These are phyloP conservation scores for Phaffia rhodozyma DNA, from an alignment of 1,284 basidiomycete genomes.

Conservation along the genomic window DNA sequence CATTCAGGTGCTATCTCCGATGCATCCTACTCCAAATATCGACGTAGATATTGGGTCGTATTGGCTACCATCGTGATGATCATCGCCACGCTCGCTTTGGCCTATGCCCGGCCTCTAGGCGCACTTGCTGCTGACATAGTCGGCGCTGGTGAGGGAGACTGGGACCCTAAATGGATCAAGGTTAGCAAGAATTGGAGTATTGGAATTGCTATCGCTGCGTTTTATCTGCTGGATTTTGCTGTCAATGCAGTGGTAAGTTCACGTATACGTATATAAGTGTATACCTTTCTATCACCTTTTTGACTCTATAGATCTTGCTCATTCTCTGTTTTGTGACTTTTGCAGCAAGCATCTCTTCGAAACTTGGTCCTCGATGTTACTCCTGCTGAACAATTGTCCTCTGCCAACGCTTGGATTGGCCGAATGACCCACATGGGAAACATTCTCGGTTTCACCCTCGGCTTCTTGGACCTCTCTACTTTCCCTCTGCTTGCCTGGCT, in stretches of 20 bases:
- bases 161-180: slow-evolving; percentile 65
- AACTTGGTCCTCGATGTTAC: slow-evolving; percentile 85
- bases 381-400: slow-evolving; percentile 71
- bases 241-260: slow-evolving; percentile 47
- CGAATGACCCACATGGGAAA: slow-evolving; percentile 86
- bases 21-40: slow-evolving; percentile 73
- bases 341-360: slow-evolving; percentile 67
- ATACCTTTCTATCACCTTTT: background rate
- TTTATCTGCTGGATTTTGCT: slow-evolving; percentile 89
- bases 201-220: slow-evolving; percentile 73
- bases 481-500: slow-evolving; percentile 62
- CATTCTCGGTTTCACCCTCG: slow-evolving; percentile 71
- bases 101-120: slow-evolving; percentile 70
- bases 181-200: slow-evolving; percentile 58
- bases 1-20: slow-evolving; percentile 76
- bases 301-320: background rate
- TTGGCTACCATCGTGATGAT: slow-evolving; percentile 60
- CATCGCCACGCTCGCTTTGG: slow-evolving; percentile 46
- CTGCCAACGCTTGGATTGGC: slow-evolving; percentile 96
- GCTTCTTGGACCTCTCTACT: slow-evolving; percentile 69
- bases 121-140: slow-evolving; percentile 63
- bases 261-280: background rate
- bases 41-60: slow-evolving; percentile 80
- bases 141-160: slow-evolving; percentile 67
- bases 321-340: background rate